phyloP scores from a whole-genome alignment of 805 yeast species.

The Lachancea mirantina region DNA sequence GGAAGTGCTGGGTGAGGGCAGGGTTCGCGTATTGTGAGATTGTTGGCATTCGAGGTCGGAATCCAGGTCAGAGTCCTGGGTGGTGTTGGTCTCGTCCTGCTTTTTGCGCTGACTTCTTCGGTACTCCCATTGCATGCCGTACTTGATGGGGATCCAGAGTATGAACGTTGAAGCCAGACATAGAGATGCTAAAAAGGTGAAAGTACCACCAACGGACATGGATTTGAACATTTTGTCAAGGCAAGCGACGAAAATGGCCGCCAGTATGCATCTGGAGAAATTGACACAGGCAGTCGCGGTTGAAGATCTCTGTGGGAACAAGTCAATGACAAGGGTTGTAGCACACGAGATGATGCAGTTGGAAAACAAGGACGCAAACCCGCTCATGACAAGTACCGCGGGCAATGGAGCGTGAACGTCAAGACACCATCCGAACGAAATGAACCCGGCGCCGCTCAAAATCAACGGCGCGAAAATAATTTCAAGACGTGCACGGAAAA shows the following conservation, averaged over 20 bases:
- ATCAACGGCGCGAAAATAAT: constrained; percentile 38
- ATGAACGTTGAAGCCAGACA: constrained; percentile 25
- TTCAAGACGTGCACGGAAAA: constrained; percentile 49
- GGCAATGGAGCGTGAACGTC: constrained; percentile 41
- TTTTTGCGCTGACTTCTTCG: not conserved
- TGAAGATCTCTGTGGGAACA: constrained; percentile 63
- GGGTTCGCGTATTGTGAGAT: too few relatives aligned
- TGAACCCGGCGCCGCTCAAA: constrained; percentile 34
- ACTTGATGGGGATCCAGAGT: constrained; percentile 26
- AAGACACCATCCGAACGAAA: constrained; percentile 71
- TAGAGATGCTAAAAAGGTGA: constrained; percentile 59
- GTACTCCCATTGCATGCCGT: constrained; percentile 18
- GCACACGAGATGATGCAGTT: constrained; percentile 51
- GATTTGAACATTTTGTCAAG: constrained; percentile 49
- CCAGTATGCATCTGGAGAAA: constrained; percentile 61
- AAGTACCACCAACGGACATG: constrained; percentile 70
- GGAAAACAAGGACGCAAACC: constrained; percentile 50
- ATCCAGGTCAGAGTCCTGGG: too few relatives aligned
- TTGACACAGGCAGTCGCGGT: constrained; percentile 71
- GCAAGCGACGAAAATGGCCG: constrained; percentile 65
- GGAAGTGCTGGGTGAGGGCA: too few relatives aligned
- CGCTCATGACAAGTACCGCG: constrained; percentile 51
- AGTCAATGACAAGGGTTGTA: constrained; percentile 66
- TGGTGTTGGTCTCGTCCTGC: too few relatives aligned
- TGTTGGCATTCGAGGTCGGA: too few relatives aligned